Evolutionary conservation across 164 flowering plant genomes (phyloP), one percentile per base, ranked within the genome.

Genomic region (Piper betle): DNA sequence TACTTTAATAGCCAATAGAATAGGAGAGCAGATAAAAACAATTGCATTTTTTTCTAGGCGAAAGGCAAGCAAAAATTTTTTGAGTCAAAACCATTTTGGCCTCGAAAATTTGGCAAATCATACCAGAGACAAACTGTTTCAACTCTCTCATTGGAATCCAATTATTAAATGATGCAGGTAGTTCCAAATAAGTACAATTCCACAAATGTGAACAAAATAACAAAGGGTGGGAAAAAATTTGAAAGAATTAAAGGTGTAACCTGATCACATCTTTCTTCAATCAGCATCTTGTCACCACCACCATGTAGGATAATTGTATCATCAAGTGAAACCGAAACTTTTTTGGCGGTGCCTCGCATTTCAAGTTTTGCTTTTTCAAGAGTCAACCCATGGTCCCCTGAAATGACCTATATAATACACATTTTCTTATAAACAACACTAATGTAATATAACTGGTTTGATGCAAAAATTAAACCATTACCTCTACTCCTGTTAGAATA

Each of bases 211-310:
- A 2, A 25, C 33, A 25, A 25, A 25, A 25, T 25, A 25, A 25
- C 33, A 25, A 25, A 25, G 33, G 33, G 33, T 25, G 33, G 33
- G 33, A 25, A 25, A 25, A 25, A 25, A 25, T 25, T 25, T 25
- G 33, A 25, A 46, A 2, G 15, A 9, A 10, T 8, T 46, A 46
- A 46, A 12, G 15, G 9, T 5, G 15, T 55, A 55, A 88, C 96
- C 96, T 86, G 79, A 69, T 85, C 94, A 70, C 97, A 85, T 72
- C 90, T 81, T 75, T 86, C 97, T 73, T 89, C 97, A 64, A 86
- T 87, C 63, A 75, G 67, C 68, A 79, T 89, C 77, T 84, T 87
- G 68, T 89, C 91, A 40, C 94, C 94, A 66, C 83, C 87, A 12
- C 97, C 97, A 68, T 82, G 85, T 33, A 89, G 81, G 74, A 86